Evolutionary conservation across 176 grass and related monocot species (phyloP), one percentile per base, ranked within the genome.

Genomic region (Miscanthus lutarioriparius): DNA sequence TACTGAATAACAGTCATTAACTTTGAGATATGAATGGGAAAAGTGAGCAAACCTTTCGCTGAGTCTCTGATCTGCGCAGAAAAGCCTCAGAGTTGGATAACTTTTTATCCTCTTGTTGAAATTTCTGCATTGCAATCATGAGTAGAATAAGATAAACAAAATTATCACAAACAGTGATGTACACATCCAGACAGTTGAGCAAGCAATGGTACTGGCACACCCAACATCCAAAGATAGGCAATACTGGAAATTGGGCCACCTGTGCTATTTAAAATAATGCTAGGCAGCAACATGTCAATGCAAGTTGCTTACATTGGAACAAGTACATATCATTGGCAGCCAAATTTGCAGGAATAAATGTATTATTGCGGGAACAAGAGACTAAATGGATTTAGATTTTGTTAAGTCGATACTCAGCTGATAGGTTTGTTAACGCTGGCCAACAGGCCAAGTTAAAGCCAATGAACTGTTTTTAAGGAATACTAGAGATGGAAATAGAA

Each of bases 41-140:
- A 80, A 77, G 84, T 68, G 74, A 45, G 37, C n/a, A 72, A 43
- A 99, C 96, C 93, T 92, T 95, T 77, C 83, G 77, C 72, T 96
- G 86, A 53, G 90, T 90, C 78, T 99, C 91, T 86, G 89, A 94
- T 89, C 96, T 96, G 65, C 96, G 96, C 79, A 99, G 85, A 83
- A 81, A 95, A 70, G 96, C 93, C 69, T 99, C 91, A 4, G 96
- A 87, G 78, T 72, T 88, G 39, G 96, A 90, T 30, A 99, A 64
- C 39, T 91, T 85, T 81, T 89, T 86, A 75, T 99, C 48, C 78
- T 99, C 96, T 86, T 99, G 89, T 82, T 92, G 90, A 90, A 99
- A 99, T 99, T 96, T 99, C 96, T 99, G 91, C 62, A 87, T 89
- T 39, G 28, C 22, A 71, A 75, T 64, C 30, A 86, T 41, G 30